phyloP scores from a whole-genome alignment of 2,329 filamentous ascomycete genomes.

The Aspergillus hortae region DNA sequence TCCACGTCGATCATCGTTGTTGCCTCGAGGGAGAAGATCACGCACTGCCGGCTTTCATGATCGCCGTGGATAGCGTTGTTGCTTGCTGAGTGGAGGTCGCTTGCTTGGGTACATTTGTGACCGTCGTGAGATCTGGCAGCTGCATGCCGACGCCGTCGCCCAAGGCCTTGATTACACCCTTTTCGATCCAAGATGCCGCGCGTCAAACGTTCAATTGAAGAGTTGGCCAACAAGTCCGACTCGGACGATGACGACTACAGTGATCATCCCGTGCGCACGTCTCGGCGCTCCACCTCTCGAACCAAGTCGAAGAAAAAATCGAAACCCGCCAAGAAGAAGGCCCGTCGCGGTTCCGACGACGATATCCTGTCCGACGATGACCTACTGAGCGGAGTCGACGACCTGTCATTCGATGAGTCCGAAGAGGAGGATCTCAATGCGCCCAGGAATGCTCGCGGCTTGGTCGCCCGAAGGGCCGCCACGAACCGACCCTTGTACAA shows the following conservation, averaged over 20 bases:
- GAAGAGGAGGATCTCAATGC: conserved; percentile 42
- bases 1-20: not conserved
- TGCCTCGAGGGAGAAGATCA: not conserved
- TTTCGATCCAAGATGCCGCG: conserved; percentile 28
- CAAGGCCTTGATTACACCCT: not conserved
- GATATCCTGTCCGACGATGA: conserved; percentile 36
- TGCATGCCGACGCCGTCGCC: not conserved
- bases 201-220: conserved; percentile 41
- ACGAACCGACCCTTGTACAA: conserved; percentile 56
- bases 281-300: conserved; percentile 24
- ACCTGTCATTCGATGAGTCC: conserved; percentile 43
- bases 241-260: conserved; percentile 45
- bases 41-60: not conserved
- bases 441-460: conserved; percentile 56
- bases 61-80: not conserved
- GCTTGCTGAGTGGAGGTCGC: not conserved
- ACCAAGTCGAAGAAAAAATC: conserved; percentile 34
- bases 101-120: not conserved
- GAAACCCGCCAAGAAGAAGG: conserved; percentile 34
- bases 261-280: conserved; percentile 30
- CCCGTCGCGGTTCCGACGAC: conserved; percentile 47
- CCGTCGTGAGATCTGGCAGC: too few species aligned
- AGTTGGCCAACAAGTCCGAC: conserved; percentile 42
- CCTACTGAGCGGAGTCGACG: conserved; percentile 37
- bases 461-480: conserved; percentile 53